phyloP scores from a whole-genome alignment of 305 asterid genomes.

The Lippia alba region DNA sequence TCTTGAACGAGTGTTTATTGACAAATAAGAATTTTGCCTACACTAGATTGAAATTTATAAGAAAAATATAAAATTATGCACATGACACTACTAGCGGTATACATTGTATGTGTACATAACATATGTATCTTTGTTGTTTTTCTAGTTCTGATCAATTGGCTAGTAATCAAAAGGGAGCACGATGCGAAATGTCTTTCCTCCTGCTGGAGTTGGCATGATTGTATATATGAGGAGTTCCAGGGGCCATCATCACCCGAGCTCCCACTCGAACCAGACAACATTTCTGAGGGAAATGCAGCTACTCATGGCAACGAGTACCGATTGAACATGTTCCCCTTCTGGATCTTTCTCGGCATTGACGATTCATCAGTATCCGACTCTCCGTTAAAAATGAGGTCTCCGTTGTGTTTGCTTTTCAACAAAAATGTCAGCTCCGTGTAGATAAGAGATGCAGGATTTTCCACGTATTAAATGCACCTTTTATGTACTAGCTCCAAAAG shows the following conservation, averaged over 20 bases:
- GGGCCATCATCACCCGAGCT: conserved; percentile 50
- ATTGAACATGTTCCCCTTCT: conserved; percentile 9
- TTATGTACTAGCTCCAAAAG: too few relatives aligned
- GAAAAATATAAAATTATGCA: too few relatives aligned
- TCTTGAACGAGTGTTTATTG: too few relatives aligned
- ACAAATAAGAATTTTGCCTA: too few relatives aligned
- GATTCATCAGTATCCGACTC: conserved; percentile 46
- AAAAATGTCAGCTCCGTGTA: conserved; percentile 52
- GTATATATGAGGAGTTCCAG: conserved; percentile 59
- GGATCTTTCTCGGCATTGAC: conserved; percentile 54
- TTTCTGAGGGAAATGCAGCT: conserved; percentile 36
- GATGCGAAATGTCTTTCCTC: conserved; percentile 71
- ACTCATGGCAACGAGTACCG: conserved; percentile 11
- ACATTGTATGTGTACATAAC: background rate
- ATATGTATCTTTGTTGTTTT: background rate
- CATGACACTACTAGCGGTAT: background rate
- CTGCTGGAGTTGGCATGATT: conserved; percentile 62
- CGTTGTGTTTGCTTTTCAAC: conserved; percentile 35
- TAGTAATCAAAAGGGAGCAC: conserved; percentile 54
- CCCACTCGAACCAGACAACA: conserved; percentile 35
- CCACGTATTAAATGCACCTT: too few relatives aligned
- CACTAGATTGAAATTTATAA: too few relatives aligned
- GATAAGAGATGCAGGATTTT: too few relatives aligned
- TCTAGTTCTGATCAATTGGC: background rate
- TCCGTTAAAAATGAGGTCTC: conserved; percentile 31